Percentiles rank a stretch among this genome's conserved stretches.
phyloP scores from a whole-genome alignment of 2,329 filamentous ascomycete species.

The Gaeumannomyces sp. region DNA sequence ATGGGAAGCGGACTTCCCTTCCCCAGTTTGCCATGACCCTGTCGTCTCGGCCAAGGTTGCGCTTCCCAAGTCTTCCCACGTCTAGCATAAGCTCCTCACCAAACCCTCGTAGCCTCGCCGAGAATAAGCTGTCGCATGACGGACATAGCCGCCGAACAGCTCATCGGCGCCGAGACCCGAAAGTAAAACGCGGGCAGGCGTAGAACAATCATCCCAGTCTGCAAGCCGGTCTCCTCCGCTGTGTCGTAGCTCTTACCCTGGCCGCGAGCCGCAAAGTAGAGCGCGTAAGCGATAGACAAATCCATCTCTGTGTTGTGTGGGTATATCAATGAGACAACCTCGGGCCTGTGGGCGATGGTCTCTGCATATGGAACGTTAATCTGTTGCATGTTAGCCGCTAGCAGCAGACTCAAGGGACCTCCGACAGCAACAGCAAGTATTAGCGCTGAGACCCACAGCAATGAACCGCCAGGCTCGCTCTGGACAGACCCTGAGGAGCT shows the following conservation, averaged over 20 bases:
- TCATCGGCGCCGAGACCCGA: constrained; percentile 95
- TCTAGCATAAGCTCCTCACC: constrained; percentile 79
- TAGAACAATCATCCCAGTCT: constrained; percentile 31
- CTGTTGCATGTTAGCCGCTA: constrained; percentile 25
- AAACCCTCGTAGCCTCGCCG: constrained; percentile 65
- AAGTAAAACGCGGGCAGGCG: constrained; percentile 73
- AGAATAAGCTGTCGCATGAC: constrained; percentile 72
- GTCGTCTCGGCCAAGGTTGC: constrained; percentile 94
- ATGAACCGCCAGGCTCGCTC: constrained; percentile 76
- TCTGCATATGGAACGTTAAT: constrained; percentile 79
- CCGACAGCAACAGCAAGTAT: neutral
- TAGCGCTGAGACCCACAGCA: constrained; percentile 41
- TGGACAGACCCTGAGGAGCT: constrained; percentile 65
- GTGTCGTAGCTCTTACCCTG: constrained; percentile 39
- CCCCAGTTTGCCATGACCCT: constrained; percentile 85
- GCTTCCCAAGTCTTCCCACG: constrained; percentile 75
- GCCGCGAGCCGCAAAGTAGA: constrained; percentile 92
- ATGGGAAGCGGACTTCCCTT: constrained; percentile 84
- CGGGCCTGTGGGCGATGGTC: constrained; percentile 59
- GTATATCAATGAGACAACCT: constrained; percentile 71
- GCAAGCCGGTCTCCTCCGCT: neutral
- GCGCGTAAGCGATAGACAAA: constrained; percentile 81
- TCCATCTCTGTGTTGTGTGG: constrained; percentile 99
- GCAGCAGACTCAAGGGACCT: neutral
- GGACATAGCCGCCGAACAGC: constrained; percentile 86